Conservation (phyloP, 768 basidiomycete species). For the Saitozyma podzolica region DNA sequence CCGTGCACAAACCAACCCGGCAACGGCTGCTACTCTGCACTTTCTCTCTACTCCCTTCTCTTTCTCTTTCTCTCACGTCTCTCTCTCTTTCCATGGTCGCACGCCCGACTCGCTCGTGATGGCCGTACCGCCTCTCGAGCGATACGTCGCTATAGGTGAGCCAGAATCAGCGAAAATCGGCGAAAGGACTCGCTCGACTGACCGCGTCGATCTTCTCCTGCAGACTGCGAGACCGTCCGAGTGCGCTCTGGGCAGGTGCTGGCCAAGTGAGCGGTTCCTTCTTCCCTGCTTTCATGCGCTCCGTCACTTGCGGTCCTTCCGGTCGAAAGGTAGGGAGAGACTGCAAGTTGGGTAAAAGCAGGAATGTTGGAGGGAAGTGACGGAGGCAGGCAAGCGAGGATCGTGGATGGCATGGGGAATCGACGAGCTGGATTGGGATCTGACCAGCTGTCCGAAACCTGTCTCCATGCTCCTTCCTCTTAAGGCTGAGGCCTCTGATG, state of each 20-base stretch:
- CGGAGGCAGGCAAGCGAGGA: no score
- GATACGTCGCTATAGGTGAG: slow-evolving; percentile 38
- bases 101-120: neutral
- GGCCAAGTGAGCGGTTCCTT: slow-evolving; percentile 25
- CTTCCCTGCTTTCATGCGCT: neutral
- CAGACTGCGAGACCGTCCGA: slow-evolving; percentile 42
- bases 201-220: no score
- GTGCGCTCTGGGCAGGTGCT: slow-evolving; percentile 23
- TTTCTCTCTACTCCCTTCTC: no score
- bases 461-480: no score
- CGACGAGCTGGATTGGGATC: no score
- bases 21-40: no score
- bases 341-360: neutral
- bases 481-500: no score
- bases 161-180: neutral
- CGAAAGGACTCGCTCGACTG: neutral
- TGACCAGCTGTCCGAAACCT: no score
- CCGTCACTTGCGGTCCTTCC: no score
- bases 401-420: no score
- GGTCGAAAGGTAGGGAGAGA: neutral
- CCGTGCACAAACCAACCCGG: no score
- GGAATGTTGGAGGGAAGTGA: no score
- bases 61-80: neutral
- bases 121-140: slow-evolving; percentile 21
- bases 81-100: neutral